Evolutionary conservation across 768 basidiomycete species (phyloP).

Genomic region (Suillus cothurnatus): DNA sequence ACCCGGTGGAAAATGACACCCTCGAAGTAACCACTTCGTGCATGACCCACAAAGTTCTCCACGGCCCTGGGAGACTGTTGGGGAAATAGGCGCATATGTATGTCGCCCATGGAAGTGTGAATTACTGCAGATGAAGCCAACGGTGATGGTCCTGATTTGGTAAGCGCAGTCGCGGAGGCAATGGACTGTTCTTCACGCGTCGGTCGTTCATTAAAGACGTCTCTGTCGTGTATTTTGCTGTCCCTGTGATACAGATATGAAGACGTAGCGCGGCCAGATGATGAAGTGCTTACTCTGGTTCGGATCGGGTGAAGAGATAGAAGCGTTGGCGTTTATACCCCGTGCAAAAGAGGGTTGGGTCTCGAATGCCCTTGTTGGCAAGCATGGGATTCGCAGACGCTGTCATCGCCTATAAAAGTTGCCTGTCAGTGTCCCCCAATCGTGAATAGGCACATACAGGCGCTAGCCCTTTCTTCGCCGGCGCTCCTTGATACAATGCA

Average conservation of each 20-base stretch:
- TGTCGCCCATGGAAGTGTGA: conserved; percentile 95
- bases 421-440: conserved; percentile 10
- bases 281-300: conserved; percentile 73
- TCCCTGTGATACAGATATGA: conserved; percentile 51
- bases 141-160: conserved; percentile 61
- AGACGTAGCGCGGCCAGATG: conserved; percentile 1
- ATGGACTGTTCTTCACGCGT: conserved; percentile 95
- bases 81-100: conserved; percentile 87
- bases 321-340: conserved; percentile 93
- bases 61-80: conserved; percentile 92
- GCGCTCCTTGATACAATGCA: conserved; percentile 90
- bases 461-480: conserved; percentile 81
- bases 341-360: conserved; percentile 91
- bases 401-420: conserved; percentile 72
- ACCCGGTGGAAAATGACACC: conserved; percentile 95
- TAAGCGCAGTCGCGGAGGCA: conserved; percentile 58
- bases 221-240: conserved; percentile 84
- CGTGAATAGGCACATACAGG: conserved; percentile 49
- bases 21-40: conserved; percentile 89
- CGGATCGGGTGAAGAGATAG: conserved; percentile 90
- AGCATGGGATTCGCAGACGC: conserved; percentile 95
- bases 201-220: conserved; percentile 97
- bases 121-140: conserved; percentile 84
- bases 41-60: conserved; percentile 96
- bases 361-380: conserved; percentile 78